Conservation (phyloP, 495 filamentous ascomycete species). For the Lichenothelia convexa region DNA sequence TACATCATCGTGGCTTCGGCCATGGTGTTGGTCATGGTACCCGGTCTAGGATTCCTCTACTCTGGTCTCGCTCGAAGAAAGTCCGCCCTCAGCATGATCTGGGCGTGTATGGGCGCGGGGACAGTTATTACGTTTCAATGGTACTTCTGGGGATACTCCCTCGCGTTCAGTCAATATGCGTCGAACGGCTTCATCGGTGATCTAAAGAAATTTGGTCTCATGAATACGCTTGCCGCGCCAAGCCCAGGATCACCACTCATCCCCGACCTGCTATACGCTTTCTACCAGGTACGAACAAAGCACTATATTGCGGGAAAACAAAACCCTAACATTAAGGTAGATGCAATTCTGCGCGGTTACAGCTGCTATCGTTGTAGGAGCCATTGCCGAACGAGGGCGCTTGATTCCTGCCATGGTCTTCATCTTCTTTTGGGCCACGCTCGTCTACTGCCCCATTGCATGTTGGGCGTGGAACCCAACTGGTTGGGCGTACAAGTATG, state of each 20-base stretch:
- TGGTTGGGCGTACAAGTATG: slow-evolving; percentile 83
- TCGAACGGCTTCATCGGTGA: slow-evolving; percentile 53
- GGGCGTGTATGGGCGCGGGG: slow-evolving; percentile 46
- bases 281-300: slow-evolving; percentile 40
- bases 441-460: slow-evolving; percentile 91
- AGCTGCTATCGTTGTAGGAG: slow-evolving; percentile 80
- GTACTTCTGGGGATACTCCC: slow-evolving; percentile 60
- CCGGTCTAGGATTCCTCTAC: slow-evolving; percentile 53
- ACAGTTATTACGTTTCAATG: slow-evolving; percentile 54
- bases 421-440: slow-evolving; percentile 84
- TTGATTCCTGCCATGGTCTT: slow-evolving; percentile 93
- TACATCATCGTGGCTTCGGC: slow-evolving; percentile 84
- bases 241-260: slow-evolving; percentile 45
- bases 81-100: slow-evolving; percentile 51
- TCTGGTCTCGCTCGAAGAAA: slow-evolving; percentile 46
- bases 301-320: background rate
- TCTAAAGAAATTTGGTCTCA: slow-evolving; percentile 44
- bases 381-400: slow-evolving; percentile 84
- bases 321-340: slow-evolving; percentile 23
- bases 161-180: slow-evolving; percentile 45
- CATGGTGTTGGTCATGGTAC: slow-evolving; percentile 89
- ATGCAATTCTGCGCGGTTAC: slow-evolving; percentile 94
- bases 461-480: slow-evolving; percentile 94
- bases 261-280: slow-evolving; percentile 43
- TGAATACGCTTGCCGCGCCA: slow-evolving; percentile 42